Conservation (phyloP, 2,329 filamentous ascomycete species). For the Sporothrix luriei region DNA sequence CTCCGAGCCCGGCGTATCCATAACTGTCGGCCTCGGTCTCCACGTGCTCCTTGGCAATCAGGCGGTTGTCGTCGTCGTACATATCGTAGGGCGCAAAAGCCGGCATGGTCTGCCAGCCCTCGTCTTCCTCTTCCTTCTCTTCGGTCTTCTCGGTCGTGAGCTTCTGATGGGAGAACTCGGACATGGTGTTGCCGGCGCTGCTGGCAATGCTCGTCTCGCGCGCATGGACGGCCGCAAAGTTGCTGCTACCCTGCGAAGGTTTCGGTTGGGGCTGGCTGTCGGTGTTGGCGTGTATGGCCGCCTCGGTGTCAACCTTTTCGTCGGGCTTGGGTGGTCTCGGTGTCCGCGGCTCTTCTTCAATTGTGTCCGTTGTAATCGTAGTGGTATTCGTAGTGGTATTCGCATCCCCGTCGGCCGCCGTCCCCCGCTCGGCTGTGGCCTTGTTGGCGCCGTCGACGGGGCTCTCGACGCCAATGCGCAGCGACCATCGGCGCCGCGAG, state of each 20-base stretch:
- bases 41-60: slow-evolving; percentile 78
- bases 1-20: slow-evolving; percentile 76
- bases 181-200: slow-evolving; percentile 50
- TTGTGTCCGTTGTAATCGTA: slow-evolving; percentile 2
- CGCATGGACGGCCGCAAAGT: slow-evolving; percentile 41
- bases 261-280: slow-evolving; percentile 10
- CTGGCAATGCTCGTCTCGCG: slow-evolving; percentile 49
- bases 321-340: slow-evolving; percentile 34
- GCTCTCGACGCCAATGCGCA: slow-evolving; percentile 28
- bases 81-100: slow-evolving; percentile 90
- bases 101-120: slow-evolving; percentile 90
- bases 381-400: slow-evolving; percentile 33
- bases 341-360: slow-evolving; percentile 38
- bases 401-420: neutral
- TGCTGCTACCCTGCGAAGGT: slow-evolving; percentile 27
- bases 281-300: neutral
- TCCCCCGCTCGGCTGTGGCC: neutral
- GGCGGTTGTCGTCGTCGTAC: slow-evolving; percentile 88
- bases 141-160: slow-evolving; percentile 61
- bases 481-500: slow-evolving; percentile 27
- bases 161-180: slow-evolving; percentile 91
- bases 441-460: neutral
- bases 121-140: slow-evolving; percentile 63
- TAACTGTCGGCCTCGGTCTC: slow-evolving; percentile 68
- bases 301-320: neutral